These are phyloP conservation scores for Trichoderma arundinaceum DNA, from an alignment of 2,329 filamentous ascomycete species.

Conservation along the genomic window DNA sequence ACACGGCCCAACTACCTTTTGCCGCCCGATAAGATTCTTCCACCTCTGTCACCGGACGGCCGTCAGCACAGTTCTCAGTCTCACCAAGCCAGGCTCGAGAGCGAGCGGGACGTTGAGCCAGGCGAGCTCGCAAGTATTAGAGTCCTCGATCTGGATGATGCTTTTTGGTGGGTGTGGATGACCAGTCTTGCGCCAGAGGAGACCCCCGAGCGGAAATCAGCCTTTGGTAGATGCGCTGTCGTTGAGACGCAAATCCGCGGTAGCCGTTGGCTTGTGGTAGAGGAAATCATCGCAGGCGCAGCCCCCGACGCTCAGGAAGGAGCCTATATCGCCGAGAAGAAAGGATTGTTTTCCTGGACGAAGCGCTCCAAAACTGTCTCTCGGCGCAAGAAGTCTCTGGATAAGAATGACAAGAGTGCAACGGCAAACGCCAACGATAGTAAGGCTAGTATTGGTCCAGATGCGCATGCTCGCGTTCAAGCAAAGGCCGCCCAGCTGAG, in stretches of 20 bases:
- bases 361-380: conserved; percentile 66
- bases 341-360: conserved; percentile 89
- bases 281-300: conserved; percentile 94
- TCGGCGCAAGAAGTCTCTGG: conserved; percentile 68
- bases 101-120: conserved; percentile 74
- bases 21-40: conserved; percentile 90
- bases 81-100: conserved; percentile 74
- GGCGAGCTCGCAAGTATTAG: conserved; percentile 94
- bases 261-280: conserved; percentile 90
- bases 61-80: conserved; percentile 88
- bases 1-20: conserved; percentile 72
- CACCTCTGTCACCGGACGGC: conserved; percentile 70
- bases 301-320: conserved; percentile 82
- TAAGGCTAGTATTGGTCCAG: conserved; percentile 84
- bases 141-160: conserved; percentile 84
- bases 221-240: conserved; percentile 91
- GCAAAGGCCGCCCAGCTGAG: conserved; percentile 86
- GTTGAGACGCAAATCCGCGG: conserved; percentile 84
- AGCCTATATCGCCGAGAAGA: conserved; percentile 94
- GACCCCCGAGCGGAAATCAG: conserved; percentile 81
- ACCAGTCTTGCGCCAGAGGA: conserved; percentile 92
- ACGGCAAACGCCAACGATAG: conserved; percentile 58
- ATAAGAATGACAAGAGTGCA: conserved; percentile 52
- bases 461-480: conserved; percentile 92
- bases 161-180: conserved; percentile 99